Base-by-base conservation (phyloP, 2,329 filamentous ascomycete species). In the Gnomoniopsis sp. region DNA sequence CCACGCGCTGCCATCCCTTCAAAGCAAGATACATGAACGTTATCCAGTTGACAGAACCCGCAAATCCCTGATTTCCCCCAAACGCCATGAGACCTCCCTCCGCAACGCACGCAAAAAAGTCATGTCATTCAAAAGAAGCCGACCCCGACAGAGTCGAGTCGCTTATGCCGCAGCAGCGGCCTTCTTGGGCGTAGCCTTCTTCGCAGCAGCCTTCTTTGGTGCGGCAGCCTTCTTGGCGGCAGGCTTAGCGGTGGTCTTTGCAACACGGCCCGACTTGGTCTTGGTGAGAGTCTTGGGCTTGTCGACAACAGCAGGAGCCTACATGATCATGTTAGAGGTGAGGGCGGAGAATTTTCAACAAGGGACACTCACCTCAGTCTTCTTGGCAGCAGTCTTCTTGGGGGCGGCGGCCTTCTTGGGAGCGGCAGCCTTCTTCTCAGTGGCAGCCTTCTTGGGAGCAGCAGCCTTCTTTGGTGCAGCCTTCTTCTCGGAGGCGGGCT, bases 241-340 rank as follows among this genome's bases (percentile, higher is more conserved):
- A 46, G 79, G 75, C 70, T 74, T 74, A 58, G 79, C 76, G 41
- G 80, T 77, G 23, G 81, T 79, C 85, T 95, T 96, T 68, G 88
- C 85, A 68, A 96, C 88, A 66, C 91, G 88, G 51, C 91, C 91
- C 55, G 90, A 88, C 85, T 95, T 95, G 74, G 91, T 93, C 85
- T 90, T 93, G 72, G 83, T 84, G 54, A 92, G 77, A 51, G 88
- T 81, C 69, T 87, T 86, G 63, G 86, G 80, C 76, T 88, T 87
- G 66, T 91, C 87, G 58, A 87, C 82, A 56, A 89, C 79, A 65
- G 87, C 86, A 59, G 85, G 84, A 17, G 85, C 86, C 82, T 87
- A 65, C n/a, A 21, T 4, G 41, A 21, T 3, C 64, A 17, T 38
- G 15, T 49, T 12, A 17, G 48, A 68, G 61, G 62, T 53, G 23